Conservation (phyloP, 805 yeast species). For the Nematodospora valgi region DNA sequence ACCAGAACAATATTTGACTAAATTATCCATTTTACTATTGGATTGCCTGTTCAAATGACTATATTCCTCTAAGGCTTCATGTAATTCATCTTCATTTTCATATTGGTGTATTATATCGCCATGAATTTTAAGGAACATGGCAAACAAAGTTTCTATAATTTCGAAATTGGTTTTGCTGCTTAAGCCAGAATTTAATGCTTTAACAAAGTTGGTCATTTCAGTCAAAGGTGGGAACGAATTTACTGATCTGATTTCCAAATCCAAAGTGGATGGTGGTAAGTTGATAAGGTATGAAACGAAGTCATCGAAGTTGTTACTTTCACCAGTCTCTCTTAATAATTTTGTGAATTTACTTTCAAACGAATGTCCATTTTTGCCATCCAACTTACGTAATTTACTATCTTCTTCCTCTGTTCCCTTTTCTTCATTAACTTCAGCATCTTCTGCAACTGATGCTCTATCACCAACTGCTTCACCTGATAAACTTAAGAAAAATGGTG, state of each 20-base stretch:
- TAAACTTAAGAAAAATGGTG: conserved; percentile 75
- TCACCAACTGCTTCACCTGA: conserved; percentile 70
- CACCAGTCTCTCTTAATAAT: conserved; percentile 52
- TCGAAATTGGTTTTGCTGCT: conserved; percentile 62
- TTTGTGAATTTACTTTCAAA: conserved; percentile 77
- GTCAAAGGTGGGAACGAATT: conserved; percentile 59
- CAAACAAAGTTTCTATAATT: conserved; percentile 75
- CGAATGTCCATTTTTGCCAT: conserved; percentile 31
- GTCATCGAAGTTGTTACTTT: conserved; percentile 35
- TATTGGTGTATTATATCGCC: conserved; percentile 66
- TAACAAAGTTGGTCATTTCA: conserved; percentile 64
- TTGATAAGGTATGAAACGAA: conserved; percentile 55
- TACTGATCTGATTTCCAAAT: conserved; percentile 82
- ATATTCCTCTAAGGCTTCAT: conserved; percentile 50
- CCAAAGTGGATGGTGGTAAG: conserved; percentile 75
- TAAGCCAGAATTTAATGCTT: conserved; percentile 64
- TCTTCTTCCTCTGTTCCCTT: conserved; percentile 17
- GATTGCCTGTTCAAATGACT: conserved; percentile 35
- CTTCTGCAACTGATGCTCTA: conserved; percentile 52
- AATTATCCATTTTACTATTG: conserved; percentile 54
- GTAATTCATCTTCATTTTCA: conserved; percentile 35
- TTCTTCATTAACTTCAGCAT: conserved; percentile 10
- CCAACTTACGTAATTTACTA: conserved; percentile 32
- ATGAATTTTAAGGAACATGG: conserved; percentile 71
- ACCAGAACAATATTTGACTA: conserved; percentile 78